Evolutionary conservation across 331 rosid species (phyloP).

Genomic region (Pyracantha coccinea): DNA sequence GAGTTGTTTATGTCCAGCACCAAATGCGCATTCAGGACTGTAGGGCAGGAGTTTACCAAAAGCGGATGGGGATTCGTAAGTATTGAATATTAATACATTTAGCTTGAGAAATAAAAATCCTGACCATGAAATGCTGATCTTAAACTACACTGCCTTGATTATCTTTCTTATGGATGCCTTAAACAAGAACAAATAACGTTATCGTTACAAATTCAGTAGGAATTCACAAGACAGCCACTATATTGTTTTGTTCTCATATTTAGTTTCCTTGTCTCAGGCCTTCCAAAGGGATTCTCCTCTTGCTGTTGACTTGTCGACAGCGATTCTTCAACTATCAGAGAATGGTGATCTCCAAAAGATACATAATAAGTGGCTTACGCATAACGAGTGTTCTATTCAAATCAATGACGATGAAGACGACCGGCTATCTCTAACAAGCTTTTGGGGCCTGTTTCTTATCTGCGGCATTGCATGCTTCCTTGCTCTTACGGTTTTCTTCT

Average conservation of each 20-base stretch:
- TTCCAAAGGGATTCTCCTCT: conserved; percentile 93
- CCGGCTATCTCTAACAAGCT: conserved; percentile 56
- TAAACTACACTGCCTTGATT: background rate
- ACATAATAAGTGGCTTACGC: conserved; percentile 67
- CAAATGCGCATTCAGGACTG: conserved; percentile 51
- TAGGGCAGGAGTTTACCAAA: conserved; percentile 80
- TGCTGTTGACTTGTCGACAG: conserved; percentile 74
- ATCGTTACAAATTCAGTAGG: background rate
- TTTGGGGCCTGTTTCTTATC: conserved; percentile 81
- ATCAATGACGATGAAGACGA: conserved; percentile 22
- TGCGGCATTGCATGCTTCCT: conserved; percentile 48
- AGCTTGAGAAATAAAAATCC: background rate
- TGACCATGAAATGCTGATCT: background rate
- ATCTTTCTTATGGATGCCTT: background rate
- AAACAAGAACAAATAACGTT: background rate
- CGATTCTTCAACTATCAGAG: conserved; percentile 90
- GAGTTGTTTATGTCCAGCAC: conserved; percentile 53
- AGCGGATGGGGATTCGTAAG: conserved; percentile 95
- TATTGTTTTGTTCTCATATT: background rate
- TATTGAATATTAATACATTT: background rate
- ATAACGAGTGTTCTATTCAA: conserved; percentile 27
- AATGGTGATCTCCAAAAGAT: conserved; percentile 69
- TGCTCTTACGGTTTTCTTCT: conserved; percentile 41
- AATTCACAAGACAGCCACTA: background rate
- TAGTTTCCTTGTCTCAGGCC: conserved; percentile 41